These are phyloP conservation scores for Protomyces pachydermus DNA, from an alignment of 1,139 yeast genomes.

Conservation along the genomic window DNA sequence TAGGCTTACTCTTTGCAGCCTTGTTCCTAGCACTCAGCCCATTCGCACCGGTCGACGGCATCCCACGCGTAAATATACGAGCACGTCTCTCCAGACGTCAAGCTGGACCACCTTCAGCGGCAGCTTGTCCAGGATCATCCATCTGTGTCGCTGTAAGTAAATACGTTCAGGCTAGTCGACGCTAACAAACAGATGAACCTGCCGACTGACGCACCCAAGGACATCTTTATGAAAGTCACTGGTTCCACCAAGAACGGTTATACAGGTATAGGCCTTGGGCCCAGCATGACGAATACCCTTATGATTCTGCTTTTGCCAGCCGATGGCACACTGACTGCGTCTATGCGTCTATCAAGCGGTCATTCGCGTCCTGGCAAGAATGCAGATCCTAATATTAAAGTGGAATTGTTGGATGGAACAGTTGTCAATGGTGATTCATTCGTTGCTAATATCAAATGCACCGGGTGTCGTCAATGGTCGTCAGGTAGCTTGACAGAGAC, in stretches of 20 bases:
- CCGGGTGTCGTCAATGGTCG: slow-evolving; percentile 5
- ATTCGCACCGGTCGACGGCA: neutral
- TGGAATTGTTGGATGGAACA: slow-evolving; percentile 7
- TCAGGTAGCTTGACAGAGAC: slow-evolving; percentile 1
- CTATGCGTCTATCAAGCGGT: slow-evolving; percentile 3
- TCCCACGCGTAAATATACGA: neutral
- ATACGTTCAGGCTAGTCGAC: neutral
- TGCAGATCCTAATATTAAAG: neutral
- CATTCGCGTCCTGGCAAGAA: slow-evolving; percentile 8
- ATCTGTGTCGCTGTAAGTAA: slow-evolving; percentile 8
- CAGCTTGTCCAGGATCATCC: neutral
- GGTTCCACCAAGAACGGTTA: slow-evolving; percentile 5
- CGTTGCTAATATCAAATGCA: slow-evolving; percentile 9
- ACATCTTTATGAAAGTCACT: slow-evolving; percentile 11
- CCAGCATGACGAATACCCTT: slow-evolving; percentile 11
- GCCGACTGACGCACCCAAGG: slow-evolving; percentile 10
- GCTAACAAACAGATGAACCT: neutral
- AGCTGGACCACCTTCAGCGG: neutral
- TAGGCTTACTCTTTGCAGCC: neutral
- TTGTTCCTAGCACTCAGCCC: neutral
- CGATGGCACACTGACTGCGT: neutral
- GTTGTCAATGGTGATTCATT: slow-evolving; percentile 3
- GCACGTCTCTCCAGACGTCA: neutral
- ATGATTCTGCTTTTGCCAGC: slow-evolving; percentile 14
- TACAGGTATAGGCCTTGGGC: slow-evolving; percentile 14